These are phyloP conservation scores for Euphorbia schlechtendalii DNA, from an alignment of 441 rosid genomes.

Conservation along the genomic window DNA sequence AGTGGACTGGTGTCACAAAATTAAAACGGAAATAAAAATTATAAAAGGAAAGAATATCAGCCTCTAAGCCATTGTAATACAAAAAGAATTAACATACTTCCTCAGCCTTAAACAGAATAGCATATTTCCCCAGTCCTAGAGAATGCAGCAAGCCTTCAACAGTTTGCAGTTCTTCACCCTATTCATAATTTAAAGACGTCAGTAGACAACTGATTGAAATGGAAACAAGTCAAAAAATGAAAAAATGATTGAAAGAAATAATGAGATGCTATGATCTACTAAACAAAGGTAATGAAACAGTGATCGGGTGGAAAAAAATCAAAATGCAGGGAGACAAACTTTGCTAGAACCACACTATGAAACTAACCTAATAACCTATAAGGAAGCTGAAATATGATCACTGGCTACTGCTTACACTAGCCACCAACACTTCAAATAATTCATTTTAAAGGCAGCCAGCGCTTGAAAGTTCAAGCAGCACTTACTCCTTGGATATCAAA, in stretches of 20 bases:
- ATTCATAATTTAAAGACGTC: constrained; percentile 4
- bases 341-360: neutral
- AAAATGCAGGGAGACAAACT: neutral
- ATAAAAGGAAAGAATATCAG: neutral
- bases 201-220: constrained; percentile 1
- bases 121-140: constrained; percentile 71
- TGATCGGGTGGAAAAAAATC: neutral
- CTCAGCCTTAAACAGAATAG: constrained; percentile 66
- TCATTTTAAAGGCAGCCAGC: neutral
- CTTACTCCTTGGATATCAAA: neutral
- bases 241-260: neutral
- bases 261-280: neutral
- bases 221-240: neutral
- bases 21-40: neutral
- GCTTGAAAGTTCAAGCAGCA: neutral
- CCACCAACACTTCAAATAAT: neutral
- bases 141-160: constrained; percentile 65
- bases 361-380: neutral
- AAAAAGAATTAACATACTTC: constrained; percentile 47
- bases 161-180: constrained; percentile 63
- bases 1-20: neutral
- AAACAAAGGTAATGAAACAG: neutral
- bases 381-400: neutral
- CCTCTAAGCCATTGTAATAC: constrained; percentile 3
- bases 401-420: neutral